Conservation (phyloP, 2,329 filamentous ascomycete genomes). For the Cryphonectria parasitica region DNA sequence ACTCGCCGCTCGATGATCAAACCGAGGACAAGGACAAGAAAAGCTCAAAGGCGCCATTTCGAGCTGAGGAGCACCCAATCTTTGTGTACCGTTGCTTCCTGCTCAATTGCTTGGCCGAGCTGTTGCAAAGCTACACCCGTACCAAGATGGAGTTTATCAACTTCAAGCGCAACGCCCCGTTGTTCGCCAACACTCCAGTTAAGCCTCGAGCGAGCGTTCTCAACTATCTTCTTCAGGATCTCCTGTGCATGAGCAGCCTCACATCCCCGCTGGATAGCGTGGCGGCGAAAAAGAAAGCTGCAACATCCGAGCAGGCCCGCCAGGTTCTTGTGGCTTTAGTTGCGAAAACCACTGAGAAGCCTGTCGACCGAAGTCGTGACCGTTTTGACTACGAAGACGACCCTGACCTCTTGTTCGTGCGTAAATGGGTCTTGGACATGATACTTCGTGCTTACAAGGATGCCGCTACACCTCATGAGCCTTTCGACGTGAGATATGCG, state of each 20-base stretch:
- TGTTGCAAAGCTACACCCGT: constrained; percentile 88
- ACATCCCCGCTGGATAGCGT: constrained; percentile 74
- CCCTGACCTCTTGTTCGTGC: constrained; percentile 84
- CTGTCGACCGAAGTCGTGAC: constrained; percentile 59
- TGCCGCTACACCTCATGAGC: constrained; percentile 76
- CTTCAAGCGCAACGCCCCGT: constrained; percentile 89
- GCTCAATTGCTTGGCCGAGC: constrained; percentile 86
- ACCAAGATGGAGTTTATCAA: constrained; percentile 99
- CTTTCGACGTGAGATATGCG: constrained; percentile 83
- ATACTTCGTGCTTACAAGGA: constrained; percentile 91
- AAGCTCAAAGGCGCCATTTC: constrained; percentile 74
- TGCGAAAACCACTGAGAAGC: constrained; percentile 81
- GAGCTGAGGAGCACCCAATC: constrained; percentile 89
- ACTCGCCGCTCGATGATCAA: constrained; percentile 20
- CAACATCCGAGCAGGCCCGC: constrained; percentile 85
- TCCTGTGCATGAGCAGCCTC: constrained; percentile 67
- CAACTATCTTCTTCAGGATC: constrained; percentile 87
- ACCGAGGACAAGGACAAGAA: constrained; percentile 62
- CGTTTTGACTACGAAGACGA: constrained; percentile 75
- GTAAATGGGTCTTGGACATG: constrained; percentile 93
- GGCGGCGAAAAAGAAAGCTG: constrained; percentile 78
- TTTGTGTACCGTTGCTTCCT: constrained; percentile 97
- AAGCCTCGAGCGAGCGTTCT: constrained; percentile 91
- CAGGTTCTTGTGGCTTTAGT: constrained; percentile 86
- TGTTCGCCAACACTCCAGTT: constrained; percentile 83